Percentiles rank a stretch among this genome's conserved stretches.
Evolutionary conservation across 768 basidiomycete species (phyloP).

Genomic region (Rhizopogon vinicolor): DNA sequence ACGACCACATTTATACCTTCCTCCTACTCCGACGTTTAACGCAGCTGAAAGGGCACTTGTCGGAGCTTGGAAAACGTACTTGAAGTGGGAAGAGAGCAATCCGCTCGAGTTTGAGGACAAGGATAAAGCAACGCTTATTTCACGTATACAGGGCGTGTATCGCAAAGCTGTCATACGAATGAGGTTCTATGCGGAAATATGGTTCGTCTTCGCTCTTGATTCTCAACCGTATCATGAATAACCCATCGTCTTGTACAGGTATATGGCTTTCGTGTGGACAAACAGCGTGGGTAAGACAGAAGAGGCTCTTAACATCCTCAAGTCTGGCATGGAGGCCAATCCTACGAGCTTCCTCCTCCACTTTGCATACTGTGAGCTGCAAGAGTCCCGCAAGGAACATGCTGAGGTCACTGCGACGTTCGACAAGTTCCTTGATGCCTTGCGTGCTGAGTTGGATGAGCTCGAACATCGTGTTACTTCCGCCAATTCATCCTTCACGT

Average conservation of each 20-base stretch:
- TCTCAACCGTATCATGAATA: neutral
- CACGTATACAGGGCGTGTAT: constrained; percentile 77
- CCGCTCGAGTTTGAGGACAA: constrained; percentile 89
- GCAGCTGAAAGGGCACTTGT: constrained; percentile 68
- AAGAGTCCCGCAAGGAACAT: constrained; percentile 60
- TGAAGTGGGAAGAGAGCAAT: constrained; percentile 95
- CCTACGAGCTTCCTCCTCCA: constrained; percentile 86
- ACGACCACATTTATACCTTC: constrained; percentile 51
- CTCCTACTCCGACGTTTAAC: constrained; percentile 69
- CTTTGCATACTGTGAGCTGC: constrained; percentile 78
- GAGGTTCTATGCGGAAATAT: constrained; percentile 94
- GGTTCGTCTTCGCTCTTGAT: constrained; percentile 42
- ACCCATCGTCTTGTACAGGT: constrained; percentile 44
- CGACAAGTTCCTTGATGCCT: constrained; percentile 63
- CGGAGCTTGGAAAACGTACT: constrained; percentile 86
- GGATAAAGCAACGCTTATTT: constrained; percentile 61
- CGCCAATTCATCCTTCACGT: constrained; percentile 33
- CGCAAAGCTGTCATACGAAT: constrained; percentile 87
- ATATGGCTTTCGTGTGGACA: constrained; percentile 88
- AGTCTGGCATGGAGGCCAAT: constrained; percentile 85
- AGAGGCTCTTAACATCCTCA: constrained; percentile 76
- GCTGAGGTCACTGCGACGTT: constrained; percentile 68
- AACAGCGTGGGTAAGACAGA: constrained; percentile 69
- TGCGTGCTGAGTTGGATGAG: constrained; percentile 60
- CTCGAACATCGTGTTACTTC: constrained; percentile 44